These are phyloP conservation scores for Plasmodium vinckei DNA, from an alignment of 169 alveolate genomes.

Conservation along the genomic window DNA sequence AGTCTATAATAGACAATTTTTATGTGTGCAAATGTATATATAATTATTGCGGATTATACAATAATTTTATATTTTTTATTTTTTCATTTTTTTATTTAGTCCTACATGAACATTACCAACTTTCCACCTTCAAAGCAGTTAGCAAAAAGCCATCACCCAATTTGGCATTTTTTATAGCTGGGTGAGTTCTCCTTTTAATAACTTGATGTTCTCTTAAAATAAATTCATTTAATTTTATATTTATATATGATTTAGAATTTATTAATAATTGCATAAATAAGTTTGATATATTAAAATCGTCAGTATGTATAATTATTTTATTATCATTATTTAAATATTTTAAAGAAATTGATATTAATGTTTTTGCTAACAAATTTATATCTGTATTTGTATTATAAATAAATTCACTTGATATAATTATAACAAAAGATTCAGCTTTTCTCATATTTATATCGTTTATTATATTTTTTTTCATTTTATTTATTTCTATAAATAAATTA, in stretches of 20 bases:
- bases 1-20: background rate
- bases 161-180: constrained; percentile 52
- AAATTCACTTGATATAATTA: constrained; percentile 51
- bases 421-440: constrained; percentile 68
- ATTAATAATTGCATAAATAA: constrained; percentile 36
- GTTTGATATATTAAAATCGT: constrained; percentile 34
- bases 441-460: constrained; percentile 19
- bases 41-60: background rate
- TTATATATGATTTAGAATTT: constrained; percentile 20
- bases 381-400: constrained; percentile 43
- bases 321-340: constrained; percentile 58
- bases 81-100: background rate
- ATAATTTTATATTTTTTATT: background rate
- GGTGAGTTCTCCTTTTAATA: constrained; percentile 61
- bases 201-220: constrained; percentile 62
- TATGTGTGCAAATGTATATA: background rate
- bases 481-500: background rate
- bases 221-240: constrained; percentile 51
- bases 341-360: constrained; percentile 24
- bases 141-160: constrained; percentile 53
- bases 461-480: constrained; percentile 15
- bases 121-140: constrained; percentile 55
- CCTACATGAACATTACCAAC: background rate
- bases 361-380: constrained; percentile 20
- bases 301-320: constrained; percentile 66